phyloP scores from a whole-genome alignment of 306 rosid species.

The Cucurbita argyrosperma region DNA sequence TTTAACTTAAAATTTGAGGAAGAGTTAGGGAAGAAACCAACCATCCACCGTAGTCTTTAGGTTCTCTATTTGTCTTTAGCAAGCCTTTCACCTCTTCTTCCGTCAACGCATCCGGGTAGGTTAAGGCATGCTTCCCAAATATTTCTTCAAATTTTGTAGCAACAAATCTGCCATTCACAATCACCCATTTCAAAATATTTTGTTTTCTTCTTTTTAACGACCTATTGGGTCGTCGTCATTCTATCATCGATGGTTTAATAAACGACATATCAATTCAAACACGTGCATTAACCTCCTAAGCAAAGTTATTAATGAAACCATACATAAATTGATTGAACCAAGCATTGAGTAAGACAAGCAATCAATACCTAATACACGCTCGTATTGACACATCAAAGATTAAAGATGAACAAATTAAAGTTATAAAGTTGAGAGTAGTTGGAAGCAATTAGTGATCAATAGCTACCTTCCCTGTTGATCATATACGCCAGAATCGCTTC shows the following conservation, averaged over 20 bases:
- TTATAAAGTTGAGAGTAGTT: not conserved
- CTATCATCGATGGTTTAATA: no score
- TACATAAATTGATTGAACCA: no score
- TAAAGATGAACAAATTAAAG: no score
- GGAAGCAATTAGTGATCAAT: not conserved
- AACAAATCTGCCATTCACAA: slow-evolving; percentile 35
- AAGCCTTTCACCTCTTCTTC: slow-evolving; percentile 36
- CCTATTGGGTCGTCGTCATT: no score
- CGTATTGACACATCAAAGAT: not conserved
- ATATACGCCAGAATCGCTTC: slow-evolving; percentile 80
- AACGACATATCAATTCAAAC: no score
- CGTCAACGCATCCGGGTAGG: slow-evolving; percentile 41
- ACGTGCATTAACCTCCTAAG: no score
- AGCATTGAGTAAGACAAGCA: no score
- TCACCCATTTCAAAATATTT: not conserved
- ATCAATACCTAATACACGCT: not conserved
- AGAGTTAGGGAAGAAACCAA: not conserved
- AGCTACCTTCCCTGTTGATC: slow-evolving; percentile 73
- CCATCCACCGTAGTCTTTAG: slow-evolving; percentile 56
- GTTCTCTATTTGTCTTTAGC: slow-evolving; percentile 38
- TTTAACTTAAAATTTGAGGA: no score
- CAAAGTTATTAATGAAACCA: no score
- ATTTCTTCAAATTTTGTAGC: slow-evolving; percentile 53
- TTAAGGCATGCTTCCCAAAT: slow-evolving; percentile 43
- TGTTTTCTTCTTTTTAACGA: no score